Evolutionary conservation across 2,329 filamentous ascomycete species (phyloP).

Genomic region (Madurella mycetomatis): DNA sequence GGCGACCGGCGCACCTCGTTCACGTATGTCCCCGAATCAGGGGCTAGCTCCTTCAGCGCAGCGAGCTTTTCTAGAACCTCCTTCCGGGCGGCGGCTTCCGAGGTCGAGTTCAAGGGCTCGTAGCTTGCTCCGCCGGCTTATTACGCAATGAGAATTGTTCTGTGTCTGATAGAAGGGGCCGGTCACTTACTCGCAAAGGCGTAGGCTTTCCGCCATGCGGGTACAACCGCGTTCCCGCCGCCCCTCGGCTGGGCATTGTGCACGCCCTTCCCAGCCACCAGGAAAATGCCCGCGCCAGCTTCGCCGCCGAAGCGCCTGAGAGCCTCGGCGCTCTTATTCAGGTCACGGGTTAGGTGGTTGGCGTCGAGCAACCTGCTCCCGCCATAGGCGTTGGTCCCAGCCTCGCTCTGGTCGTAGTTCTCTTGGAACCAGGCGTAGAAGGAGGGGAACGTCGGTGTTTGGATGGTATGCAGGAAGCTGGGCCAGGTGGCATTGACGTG

Average conservation of each 20-base stretch:
- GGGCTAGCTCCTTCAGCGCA: constrained; percentile 37
- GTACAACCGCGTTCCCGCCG: constrained; percentile 44
- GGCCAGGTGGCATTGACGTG: constrained; percentile 38
- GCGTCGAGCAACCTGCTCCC: constrained; percentile 43
- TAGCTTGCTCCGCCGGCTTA: constrained; percentile 23
- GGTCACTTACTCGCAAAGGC: constrained; percentile 38
- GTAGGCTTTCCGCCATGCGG: constrained; percentile 47
- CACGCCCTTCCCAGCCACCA: constrained; percentile 44
- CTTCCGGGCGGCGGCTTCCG: constrained; percentile 26
- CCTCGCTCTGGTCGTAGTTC: constrained; percentile 34
- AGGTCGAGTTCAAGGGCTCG: constrained; percentile 32
- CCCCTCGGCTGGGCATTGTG: constrained; percentile 41
- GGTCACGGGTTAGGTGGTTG: constrained; percentile 33
- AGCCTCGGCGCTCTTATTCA: constrained; percentile 34
- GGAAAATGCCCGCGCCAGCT: constrained; percentile 31
- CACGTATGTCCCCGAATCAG: constrained; percentile 40
- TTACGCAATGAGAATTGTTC: constrained; percentile 24
- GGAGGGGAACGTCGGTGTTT: constrained; percentile 27
- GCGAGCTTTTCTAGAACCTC: constrained; percentile 29
- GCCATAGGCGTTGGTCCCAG: constrained; percentile 35
- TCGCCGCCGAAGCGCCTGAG: constrained; percentile 33
- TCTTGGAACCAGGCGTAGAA: constrained; percentile 37
- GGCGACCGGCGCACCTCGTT: constrained; percentile 37
- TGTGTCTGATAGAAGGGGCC: constrained; percentile 1
- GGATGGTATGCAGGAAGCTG: constrained; percentile 19